A percentile compares a stretch with the other conserved stretches of the same genome.
Conservation (phyloP, 805 yeast genomes). For the Kodamaea jinghongensis region DNA sequence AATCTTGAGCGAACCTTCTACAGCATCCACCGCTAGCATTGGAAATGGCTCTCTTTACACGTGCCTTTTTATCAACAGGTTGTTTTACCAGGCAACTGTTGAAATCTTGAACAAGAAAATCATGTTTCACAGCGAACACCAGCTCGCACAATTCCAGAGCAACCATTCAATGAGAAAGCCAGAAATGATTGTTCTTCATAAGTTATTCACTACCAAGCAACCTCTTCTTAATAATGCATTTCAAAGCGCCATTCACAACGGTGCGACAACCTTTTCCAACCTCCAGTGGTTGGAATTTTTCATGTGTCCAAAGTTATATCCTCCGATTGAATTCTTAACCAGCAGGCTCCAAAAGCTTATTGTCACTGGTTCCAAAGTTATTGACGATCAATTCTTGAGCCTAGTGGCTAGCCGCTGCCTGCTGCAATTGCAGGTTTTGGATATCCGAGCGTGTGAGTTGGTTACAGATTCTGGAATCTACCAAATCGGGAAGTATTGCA, state of each 20-base stretch:
- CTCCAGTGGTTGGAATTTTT: conserved; percentile 74
- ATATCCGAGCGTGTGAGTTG: conserved; percentile 78
- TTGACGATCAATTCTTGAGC: conserved; percentile 59
- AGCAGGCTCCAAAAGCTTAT: conserved; percentile 41
- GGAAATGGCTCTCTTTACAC: conserved; percentile 40
- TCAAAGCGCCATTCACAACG: conserved; percentile 19
- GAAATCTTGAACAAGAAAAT: conserved; percentile 56
- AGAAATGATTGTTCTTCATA: conserved; percentile 61
- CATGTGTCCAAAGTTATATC: conserved; percentile 72
- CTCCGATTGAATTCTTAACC: conserved; percentile 37
- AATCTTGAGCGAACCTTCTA: background rate
- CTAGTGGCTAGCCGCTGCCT: conserved; percentile 55
- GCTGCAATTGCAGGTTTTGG: conserved; percentile 56
- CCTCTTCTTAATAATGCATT: conserved; percentile 41
- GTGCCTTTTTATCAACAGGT: conserved; percentile 66
- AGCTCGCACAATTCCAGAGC: conserved; percentile 39
- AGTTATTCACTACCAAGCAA: conserved; percentile 55
- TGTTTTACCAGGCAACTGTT: conserved; percentile 58
- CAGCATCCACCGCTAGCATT: background rate
- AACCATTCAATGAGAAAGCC: conserved; percentile 25
- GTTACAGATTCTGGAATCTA: conserved; percentile 75
- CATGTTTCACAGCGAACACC: conserved; percentile 48
- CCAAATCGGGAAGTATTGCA: conserved; percentile 62
- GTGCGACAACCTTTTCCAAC: conserved; percentile 39
- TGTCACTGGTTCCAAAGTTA: conserved; percentile 67